Conservation (phyloP, 176 grass and related monocot genomes). For the Puccinellia tenuiflora region DNA sequence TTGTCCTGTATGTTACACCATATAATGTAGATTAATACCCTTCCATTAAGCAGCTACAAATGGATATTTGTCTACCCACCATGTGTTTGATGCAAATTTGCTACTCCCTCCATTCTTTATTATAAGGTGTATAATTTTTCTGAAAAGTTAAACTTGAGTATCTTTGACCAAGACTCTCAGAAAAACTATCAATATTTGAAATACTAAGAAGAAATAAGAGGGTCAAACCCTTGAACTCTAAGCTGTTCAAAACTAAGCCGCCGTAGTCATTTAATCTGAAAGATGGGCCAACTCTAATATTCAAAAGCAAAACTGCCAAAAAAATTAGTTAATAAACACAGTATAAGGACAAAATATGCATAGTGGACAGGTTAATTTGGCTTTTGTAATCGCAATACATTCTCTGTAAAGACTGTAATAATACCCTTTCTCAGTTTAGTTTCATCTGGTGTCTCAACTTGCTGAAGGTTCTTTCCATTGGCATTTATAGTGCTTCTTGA, state of each 20-base stretch:
- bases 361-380: neutral
- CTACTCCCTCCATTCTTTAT: too few relatives aligned
- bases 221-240: neutral
- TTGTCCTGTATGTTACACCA: neutral
- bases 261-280: neutral
- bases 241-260: conserved; percentile 5
- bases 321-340: neutral
- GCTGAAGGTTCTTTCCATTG: neutral
- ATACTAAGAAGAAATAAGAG: neutral
- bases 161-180: too few relatives aligned
- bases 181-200: too few relatives aligned
- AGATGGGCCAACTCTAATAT: neutral
- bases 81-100: conserved; percentile 1
- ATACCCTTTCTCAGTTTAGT: neutral
- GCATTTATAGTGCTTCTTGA: neutral
- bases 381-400: neutral
- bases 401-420: neutral
- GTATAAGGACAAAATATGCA: neutral
- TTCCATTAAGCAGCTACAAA: neutral
- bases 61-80: neutral
- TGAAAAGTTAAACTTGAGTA: too few relatives aligned
- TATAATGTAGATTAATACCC: neutral
- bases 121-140: too few relatives aligned
- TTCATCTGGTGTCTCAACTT: neutral
- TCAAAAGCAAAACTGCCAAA: neutral